Conservation (phyloP, 2,329 filamentous ascomycete genomes). For the Curvularia hawaiiensis region DNA sequence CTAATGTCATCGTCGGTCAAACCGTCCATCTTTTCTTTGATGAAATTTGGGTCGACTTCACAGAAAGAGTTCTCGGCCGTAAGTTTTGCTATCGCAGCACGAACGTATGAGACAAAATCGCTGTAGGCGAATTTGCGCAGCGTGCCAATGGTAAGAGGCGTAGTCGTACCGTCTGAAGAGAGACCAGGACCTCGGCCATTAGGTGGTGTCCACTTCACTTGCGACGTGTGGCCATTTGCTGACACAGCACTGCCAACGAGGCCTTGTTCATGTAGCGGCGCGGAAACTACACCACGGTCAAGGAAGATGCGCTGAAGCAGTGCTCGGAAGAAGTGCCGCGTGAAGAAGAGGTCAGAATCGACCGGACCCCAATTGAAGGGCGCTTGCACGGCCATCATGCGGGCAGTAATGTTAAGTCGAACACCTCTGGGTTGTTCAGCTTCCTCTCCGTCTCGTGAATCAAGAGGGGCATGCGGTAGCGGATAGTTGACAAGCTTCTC, state of each 20-base stretch:
- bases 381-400: constrained; percentile 98
- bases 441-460: constrained; percentile 15
- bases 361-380: constrained; percentile 85
- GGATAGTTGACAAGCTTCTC: constrained; percentile 63
- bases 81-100: constrained; percentile 80
- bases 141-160: constrained; percentile 85
- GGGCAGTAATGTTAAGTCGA: constrained; percentile 89
- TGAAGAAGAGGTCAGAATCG: constrained; percentile 89
- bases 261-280: constrained; percentile 47
- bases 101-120: constrained; percentile 77
- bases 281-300: constrained; percentile 76
- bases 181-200: constrained; percentile 56
- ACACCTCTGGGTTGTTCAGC: constrained; percentile 59
- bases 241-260: constrained; percentile 47
- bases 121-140: constrained; percentile 79
- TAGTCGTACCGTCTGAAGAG: constrained; percentile 61
- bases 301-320: constrained; percentile 91
- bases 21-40: constrained; percentile 67
- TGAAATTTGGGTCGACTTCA: constrained; percentile 51
- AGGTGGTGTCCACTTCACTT: constrained; percentile 43
- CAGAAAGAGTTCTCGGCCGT: constrained; percentile 41
- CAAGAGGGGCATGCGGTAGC: constrained; percentile 25
- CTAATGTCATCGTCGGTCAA: constrained; percentile 78
- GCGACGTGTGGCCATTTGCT: constrained; percentile 41
- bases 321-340: constrained; percentile 88